Evolutionary conservation across 306 rosid genomes (phyloP).

Genomic region (Cotoneaster glaucophyllus): DNA sequence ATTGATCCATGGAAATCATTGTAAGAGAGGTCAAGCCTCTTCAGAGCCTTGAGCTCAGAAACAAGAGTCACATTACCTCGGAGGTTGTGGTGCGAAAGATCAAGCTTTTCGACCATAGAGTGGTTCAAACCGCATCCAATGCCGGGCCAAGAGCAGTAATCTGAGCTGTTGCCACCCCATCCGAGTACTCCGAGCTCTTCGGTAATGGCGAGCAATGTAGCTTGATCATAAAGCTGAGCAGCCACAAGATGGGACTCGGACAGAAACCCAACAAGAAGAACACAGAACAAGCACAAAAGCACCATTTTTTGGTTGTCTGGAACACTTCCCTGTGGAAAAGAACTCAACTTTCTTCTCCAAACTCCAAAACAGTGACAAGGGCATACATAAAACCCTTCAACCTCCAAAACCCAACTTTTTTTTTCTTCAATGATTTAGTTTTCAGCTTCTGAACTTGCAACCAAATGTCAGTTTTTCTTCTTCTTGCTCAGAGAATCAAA

Average conservation of each 20-base stretch:
- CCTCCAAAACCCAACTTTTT: background rate
- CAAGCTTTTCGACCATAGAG: constrained; percentile 68
- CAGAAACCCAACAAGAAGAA: constrained; percentile 51
- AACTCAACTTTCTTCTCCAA: constrained; percentile 23
- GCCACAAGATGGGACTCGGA: constrained; percentile 35
- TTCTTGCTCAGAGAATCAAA: constrained; percentile 11
- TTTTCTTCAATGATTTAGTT: constrained; percentile 2
- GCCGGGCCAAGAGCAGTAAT: constrained; percentile 82
- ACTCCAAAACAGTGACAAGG: constrained; percentile 13
- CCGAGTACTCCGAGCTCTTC: constrained; percentile 76
- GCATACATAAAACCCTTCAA: constrained; percentile 19
- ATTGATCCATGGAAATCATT: constrained; percentile 71
- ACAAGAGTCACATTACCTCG: constrained; percentile 73
- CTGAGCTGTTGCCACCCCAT: constrained; percentile 67
- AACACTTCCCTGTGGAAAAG: background rate
- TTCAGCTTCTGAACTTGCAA: constrained; percentile 8
- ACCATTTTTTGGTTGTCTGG: constrained; percentile 36
- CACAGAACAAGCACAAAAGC: constrained; percentile 26
- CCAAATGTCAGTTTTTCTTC: background rate
- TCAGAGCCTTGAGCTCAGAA: constrained; percentile 81
- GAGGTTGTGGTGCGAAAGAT: constrained; percentile 67
- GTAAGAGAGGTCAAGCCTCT: constrained; percentile 76
- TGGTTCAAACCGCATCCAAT: constrained; percentile 53
- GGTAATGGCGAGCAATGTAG: constrained; percentile 49
- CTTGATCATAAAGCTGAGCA: constrained; percentile 61